Conservation (phyloP, 345 rosid species). For the Bretschneidera sinensis region DNA sequence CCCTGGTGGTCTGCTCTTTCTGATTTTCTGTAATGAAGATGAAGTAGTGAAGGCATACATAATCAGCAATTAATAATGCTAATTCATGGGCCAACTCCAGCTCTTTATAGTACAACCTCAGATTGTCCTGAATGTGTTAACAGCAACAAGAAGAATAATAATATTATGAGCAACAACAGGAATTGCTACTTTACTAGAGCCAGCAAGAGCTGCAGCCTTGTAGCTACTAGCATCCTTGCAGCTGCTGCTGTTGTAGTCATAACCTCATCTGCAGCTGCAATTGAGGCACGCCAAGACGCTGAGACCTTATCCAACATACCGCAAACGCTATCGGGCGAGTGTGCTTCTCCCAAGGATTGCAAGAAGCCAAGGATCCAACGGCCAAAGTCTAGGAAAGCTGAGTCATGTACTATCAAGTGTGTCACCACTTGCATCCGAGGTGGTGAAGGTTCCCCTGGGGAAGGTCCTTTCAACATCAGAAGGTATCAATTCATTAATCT, state of each 20-base stretch:
- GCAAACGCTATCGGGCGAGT: conserved; percentile 66
- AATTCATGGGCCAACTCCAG: conserved; percentile 15
- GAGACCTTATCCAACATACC: conserved; percentile 75
- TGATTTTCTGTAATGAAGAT: conserved; percentile 13
- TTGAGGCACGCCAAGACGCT: conserved; percentile 32
- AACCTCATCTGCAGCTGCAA: conserved; percentile 26
- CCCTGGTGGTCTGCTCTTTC: neutral
- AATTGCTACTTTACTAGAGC: neutral
- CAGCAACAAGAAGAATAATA: conserved; percentile 1
- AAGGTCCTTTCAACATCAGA: conserved; percentile 77
- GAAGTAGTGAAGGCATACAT: neutral
- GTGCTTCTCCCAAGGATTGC: conserved; percentile 48
- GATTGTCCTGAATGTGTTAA: neutral
- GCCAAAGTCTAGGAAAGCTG: conserved; percentile 82
- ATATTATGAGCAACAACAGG: neutral
- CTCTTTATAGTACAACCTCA: neutral
- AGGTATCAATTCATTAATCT: conserved; percentile 30
- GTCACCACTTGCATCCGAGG: conserved; percentile 75
- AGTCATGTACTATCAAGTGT: conserved; percentile 77
- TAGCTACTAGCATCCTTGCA: conserved; percentile 28
- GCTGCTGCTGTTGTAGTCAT: conserved; percentile 39
- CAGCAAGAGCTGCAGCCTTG: neutral
- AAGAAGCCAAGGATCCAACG: conserved; percentile 72
- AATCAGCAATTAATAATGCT: conserved; percentile 4
- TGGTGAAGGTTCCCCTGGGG: conserved; percentile 80